phyloP scores from a whole-genome alignment of 1,284 basidiomycete genomes.

The Microbotryum silenes-acaulis region DNA sequence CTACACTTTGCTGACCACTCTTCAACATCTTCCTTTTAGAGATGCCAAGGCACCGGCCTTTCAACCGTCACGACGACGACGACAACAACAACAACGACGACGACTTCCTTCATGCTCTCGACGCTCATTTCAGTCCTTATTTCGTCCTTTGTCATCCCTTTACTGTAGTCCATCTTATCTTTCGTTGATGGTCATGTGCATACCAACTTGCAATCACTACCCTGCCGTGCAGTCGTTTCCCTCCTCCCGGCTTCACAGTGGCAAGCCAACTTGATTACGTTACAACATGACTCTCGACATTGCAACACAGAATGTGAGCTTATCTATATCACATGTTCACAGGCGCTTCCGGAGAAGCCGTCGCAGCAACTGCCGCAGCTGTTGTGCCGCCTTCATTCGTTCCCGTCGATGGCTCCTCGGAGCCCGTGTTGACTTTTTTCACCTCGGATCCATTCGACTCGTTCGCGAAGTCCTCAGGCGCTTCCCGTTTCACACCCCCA shows the following conservation, averaged over 20 bases:
- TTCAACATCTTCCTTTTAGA: constrained; percentile 6
- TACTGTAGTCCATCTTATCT: constrained; percentile 3
- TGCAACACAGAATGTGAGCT: no score
- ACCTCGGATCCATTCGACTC: not conserved
- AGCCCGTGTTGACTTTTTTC: no score
- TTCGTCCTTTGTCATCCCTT: constrained; percentile 15
- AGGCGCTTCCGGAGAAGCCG: no score
- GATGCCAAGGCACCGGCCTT: constrained; percentile 35
- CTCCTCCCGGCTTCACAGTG: no score
- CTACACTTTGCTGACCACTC: not conserved
- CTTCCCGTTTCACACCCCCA: not conserved
- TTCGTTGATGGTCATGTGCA: not conserved
- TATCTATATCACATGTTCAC: no score
- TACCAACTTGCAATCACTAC: no score
- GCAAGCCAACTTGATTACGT: no score
- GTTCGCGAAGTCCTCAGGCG: not conserved
- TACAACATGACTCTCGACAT: no score
- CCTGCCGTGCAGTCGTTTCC: no score
- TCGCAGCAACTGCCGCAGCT: no score
- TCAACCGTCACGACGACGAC: constrained; percentile 13
- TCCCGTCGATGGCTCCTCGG: no score
- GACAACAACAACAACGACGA: constrained; percentile 10
- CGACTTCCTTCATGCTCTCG: constrained; percentile 4
- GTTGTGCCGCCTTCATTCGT: no score
- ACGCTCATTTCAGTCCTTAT: constrained; percentile 21